Evolutionary conservation across 495 filamentous ascomycete genomes (phyloP), one percentile per base, ranked within the genome.

Genomic region (Aspergillus nidulans): DNA sequence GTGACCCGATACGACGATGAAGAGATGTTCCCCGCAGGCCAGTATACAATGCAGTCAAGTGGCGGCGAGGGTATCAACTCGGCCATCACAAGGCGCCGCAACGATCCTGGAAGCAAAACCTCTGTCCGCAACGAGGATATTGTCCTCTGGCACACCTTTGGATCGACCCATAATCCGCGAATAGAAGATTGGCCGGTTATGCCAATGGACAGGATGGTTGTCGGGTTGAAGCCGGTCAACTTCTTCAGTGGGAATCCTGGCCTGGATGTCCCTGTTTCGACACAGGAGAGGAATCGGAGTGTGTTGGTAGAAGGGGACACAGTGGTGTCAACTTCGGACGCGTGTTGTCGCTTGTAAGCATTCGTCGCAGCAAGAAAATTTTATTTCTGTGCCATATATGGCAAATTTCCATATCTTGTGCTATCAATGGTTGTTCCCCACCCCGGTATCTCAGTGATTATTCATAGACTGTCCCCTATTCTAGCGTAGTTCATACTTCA

Each of bases 11-110:
- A 95, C 62, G 69, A 72, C 10, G 92, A 95, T 49, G 80, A 78
- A 1, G 91, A 97, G 71, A 69, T 94, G 6, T 96, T 81, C 63
- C 79, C 91, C 0, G 84, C 85, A 5, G 92, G 92, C 0, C 73
- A 81, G 55, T 92, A 90, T 64, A 96, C 92, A 1, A 95, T 92
- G 65, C 92, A 96, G 70, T 86, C 81, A 3, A n/a, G 36, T 9
- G 83, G 80, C 5, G 88, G 85, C 0, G 69, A 72, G 10, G 73
- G 72, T 0, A 24, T 43, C 19, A 18, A 41, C 5, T 41, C 39
- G 39, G 16, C 16, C 3, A 59, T 75, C 12, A 47, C 40, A 0
- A 62, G 61, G 4, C 46, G 38, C 32, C 68, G 63, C 34, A 28
- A 39, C 8, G 10, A 30, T 1, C 58, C 59, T 4, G 70, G 77